These are phyloP conservation scores for Handroanthus guayacan DNA, from an alignment of 257 asterid genomes.

Conservation along the genomic window DNA sequence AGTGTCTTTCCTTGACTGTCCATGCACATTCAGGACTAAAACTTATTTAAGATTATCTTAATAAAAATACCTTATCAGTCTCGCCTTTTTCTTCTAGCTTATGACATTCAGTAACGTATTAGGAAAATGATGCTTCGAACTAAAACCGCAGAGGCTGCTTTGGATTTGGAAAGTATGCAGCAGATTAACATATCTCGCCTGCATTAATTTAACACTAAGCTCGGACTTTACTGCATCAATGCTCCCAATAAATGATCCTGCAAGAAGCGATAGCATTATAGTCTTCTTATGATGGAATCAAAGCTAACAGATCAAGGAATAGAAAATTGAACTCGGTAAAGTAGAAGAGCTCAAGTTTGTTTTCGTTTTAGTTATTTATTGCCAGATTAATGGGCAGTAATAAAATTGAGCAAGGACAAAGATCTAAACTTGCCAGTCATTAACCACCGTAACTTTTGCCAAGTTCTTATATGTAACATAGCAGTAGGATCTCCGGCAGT, in stretches of 20 bases:
- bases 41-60: no score
- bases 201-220: slow-evolving; percentile 86
- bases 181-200: slow-evolving; percentile 60
- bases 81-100: no score
- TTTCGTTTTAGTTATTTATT: not conserved
- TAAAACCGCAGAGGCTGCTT: not conserved
- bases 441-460: slow-evolving; percentile 83
- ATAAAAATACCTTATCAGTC: no score
- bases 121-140: no score
- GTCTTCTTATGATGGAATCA: not conserved
- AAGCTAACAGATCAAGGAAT: not conserved
- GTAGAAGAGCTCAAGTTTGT: not conserved
- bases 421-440: slow-evolving; percentile 76
- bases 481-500: slow-evolving; percentile 83
- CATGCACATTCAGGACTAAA: no score
- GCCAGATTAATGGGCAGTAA: slow-evolving; percentile 4
- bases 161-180: not conserved
- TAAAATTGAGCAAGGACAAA: slow-evolving; percentile 11
- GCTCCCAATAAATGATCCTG: slow-evolving; percentile 89
- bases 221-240: slow-evolving; percentile 71
- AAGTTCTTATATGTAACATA: slow-evolving; percentile 85
- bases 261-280: slow-evolving; percentile 32
- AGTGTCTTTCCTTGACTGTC: no score
- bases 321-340: not conserved
- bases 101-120: no score